Base-by-base conservation (phyloP, 2,329 filamentous ascomycete genomes). In the Chaetomium globosum region DNA sequence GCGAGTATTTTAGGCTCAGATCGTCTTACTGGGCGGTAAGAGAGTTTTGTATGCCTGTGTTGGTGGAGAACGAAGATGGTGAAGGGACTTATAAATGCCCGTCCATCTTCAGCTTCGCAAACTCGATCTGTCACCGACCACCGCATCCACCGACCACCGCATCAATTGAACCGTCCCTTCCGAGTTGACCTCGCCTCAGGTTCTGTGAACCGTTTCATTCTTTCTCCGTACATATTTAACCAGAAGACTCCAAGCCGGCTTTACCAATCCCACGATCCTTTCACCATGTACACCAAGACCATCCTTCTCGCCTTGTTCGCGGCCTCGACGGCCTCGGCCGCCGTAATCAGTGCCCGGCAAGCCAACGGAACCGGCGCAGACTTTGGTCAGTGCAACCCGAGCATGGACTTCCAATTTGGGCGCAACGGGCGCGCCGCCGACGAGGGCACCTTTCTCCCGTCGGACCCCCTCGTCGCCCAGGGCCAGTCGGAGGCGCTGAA, bases 401-500 rank as follows among this genome's bases (percentile, higher is more conserved):
- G 79, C 30, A 84, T 84, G 71, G 81, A 86, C 75, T 87, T 86
- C 77, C 79, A 84, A 71, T 79, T 80, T 54, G 85, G 85, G 16
- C 81, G 83, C 0, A 70, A 77, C 57, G 81, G 81, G 21, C 84
- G 85, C 63, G 74, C 78, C 9, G 76, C 79, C 31, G 76, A 76
- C 58, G 85, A 86, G 73, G 83, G 81, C 71, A 86, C 85, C 53
- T 88, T 88, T 80, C 79, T 85, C 69, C 82, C 86, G 52, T 80
- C 78, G 21, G 85, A 88, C 72, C 74, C 81, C 7, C 71, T 83
- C 8, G 81, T 86, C 43, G 81, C 81, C 69, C 74, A 83, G 72
- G 84, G 85, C 59, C 87, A 90, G 76, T 77, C 86, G 71, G 88
- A 90, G 73, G 87, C 87, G 10, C 80, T 90, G 53, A 90, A 90